Conservation (phyloP, 257 asterid genomes). For the Nicotiana otophora region DNA sequence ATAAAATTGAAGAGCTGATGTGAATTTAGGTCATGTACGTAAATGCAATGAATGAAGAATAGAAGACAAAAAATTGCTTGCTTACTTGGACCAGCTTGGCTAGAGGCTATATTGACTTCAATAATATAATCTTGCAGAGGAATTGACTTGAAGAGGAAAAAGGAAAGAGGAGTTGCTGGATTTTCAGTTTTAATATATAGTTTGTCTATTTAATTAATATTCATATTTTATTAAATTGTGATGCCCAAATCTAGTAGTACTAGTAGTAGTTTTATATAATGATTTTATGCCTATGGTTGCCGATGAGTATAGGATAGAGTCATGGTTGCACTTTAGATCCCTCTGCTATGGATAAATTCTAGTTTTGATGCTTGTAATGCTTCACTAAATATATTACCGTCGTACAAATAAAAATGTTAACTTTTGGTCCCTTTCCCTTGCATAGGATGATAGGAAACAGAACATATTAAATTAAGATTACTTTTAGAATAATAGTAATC, state of each 20-base stretch:
- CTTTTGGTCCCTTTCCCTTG: no score
- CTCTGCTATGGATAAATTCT: no score
- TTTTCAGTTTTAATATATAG: not conserved
- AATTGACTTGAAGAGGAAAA: not conserved
- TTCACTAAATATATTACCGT: no score
- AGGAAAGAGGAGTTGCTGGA: not conserved
- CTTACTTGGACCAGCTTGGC: constrained; percentile 5
- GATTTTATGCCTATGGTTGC: not conserved
- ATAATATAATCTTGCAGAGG: not conserved
- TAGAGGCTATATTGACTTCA: not conserved
- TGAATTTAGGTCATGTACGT: not conserved
- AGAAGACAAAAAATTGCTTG: not conserved
- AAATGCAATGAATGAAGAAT: constrained; percentile 5
- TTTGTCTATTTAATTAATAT: not conserved
- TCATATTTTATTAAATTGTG: not conserved
- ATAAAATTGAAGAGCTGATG: not conserved
- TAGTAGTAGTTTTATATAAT: not conserved
- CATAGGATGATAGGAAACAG: no score
- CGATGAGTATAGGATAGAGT: not conserved
- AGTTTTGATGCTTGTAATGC: no score
- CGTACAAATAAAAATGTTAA: no score
- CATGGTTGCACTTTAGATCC: not conserved
- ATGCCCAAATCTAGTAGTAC: not conserved
- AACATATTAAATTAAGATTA: no score
- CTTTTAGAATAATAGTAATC: no score